phyloP scores from a whole-genome alignment of 345 rosid species.

The Dovyalis caffra region DNA sequence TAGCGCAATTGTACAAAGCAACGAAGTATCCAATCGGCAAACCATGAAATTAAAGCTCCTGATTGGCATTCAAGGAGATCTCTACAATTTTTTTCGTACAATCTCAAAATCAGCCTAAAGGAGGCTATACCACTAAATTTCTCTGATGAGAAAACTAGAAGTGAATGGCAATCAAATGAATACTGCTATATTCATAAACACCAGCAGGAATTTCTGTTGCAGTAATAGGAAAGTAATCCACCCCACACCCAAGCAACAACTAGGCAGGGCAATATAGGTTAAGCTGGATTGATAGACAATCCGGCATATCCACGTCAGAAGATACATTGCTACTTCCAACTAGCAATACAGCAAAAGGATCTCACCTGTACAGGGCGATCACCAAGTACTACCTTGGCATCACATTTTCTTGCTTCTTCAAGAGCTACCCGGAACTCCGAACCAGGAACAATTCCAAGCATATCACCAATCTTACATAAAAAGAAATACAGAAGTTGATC shows the following conservation, averaged over 20 bases:
- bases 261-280: not conserved
- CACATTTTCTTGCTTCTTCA: constrained; percentile 87
- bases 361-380: constrained; percentile 91
- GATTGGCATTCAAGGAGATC: not conserved
- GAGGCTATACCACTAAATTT: not conserved
- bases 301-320: not conserved
- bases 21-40: not conserved
- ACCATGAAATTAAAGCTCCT: not conserved
- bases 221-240: not conserved
- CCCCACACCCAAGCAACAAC: not conserved
- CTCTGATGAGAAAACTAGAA: not conserved
- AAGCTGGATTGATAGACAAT: not conserved
- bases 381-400: constrained; percentile 78
- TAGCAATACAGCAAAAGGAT: constrained; percentile 11
- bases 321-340: not conserved
- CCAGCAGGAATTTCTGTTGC: not conserved
- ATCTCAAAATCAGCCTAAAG: not conserved
- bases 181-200: not conserved
- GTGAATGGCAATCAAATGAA: not conserved
- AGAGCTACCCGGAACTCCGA: constrained; percentile 88
- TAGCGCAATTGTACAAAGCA: too few species aligned
- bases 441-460: constrained; percentile 84
- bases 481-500: not conserved
- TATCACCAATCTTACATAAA: constrained; percentile 57
- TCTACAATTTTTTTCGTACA: not conserved